Conservation (phyloP, 768 basidiomycete genomes). For the Hericium erinaceus region DNA sequence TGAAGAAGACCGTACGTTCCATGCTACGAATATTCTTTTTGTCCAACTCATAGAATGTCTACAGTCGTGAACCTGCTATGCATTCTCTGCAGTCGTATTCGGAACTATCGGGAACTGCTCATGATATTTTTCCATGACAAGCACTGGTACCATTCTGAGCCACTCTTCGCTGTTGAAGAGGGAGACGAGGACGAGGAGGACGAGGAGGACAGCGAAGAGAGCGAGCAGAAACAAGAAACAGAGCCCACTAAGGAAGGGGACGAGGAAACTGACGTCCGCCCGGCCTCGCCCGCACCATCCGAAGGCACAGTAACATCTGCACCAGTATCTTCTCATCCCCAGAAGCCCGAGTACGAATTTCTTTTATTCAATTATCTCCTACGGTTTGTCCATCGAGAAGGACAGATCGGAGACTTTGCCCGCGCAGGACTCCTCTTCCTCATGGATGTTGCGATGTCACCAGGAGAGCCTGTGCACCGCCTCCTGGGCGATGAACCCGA, state of each 20-base stretch:
- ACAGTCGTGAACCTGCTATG: conserved; percentile 88
- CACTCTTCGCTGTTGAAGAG: conserved; percentile 67
- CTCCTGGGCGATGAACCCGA: conserved; percentile 27
- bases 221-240: conserved; percentile 14
- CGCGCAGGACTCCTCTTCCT: conserved; percentile 88
- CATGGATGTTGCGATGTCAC: conserved; percentile 94
- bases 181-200: conserved; percentile 60
- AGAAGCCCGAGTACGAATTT: conserved; percentile 89
- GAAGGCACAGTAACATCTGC: conserved; percentile 47
- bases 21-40: not conserved
- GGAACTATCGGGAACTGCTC: conserved; percentile 79
- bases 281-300: conserved; percentile 54
- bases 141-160: conserved; percentile 74
- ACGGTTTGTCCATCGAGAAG: conserved; percentile 91
- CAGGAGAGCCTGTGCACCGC: conserved; percentile 41
- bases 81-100: conserved; percentile 86
- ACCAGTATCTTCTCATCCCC: conserved; percentile 28
- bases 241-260: conserved; percentile 8
- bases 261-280: conserved; percentile 7
- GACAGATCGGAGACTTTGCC: conserved; percentile 87
- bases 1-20: conserved; percentile 73
- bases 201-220: conserved; percentile 29
- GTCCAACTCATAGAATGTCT: conserved; percentile 2
- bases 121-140: conserved; percentile 98
- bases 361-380: conserved; percentile 92